Base-by-base conservation (phyloP, 352 stramenopile species). In the Albugo laibachii region DNA sequence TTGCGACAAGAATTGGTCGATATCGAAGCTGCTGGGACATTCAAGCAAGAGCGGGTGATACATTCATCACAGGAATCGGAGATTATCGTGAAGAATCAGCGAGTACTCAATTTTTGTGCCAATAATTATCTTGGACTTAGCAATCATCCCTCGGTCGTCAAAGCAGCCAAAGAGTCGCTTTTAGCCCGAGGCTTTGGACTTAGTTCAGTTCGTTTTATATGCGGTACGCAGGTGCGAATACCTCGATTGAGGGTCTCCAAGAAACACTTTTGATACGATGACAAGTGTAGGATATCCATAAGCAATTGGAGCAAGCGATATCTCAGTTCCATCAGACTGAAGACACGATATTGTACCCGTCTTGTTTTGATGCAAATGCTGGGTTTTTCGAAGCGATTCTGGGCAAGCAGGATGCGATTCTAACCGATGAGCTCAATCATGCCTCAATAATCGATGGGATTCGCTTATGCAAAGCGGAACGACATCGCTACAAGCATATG, bases 361-460 rank as follows among this genome's bases (percentile, higher is more conserved):
- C 74, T 35, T 96, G 84, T 71, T 96, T 97, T 55, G 86, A 96
- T 56, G 88, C 88, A 41, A 97, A 97, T 58, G 88, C 82, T 6
- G 82, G 83, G 16, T 65, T 96, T 31, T 96, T 97, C 41, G 84
- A 97, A 49, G 67, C 62, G 11, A 66, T 95, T 21, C 59, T 96
- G 14, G 81, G 68, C 53, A 51, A 65, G 24, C 79, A 97, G 45
- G 88, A 97, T 54, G 83, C 88, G 27, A 85, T 97, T 48, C 85
- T 96, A 57, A 95, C 74, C 36, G 85, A 96, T 48, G 75, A 92
- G 53, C 75, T 96, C 52, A 96, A 96, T 64, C 85, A 96, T 61
- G 85, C 85, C 48, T 92, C 70, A 44, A 96, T 97, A 59, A 97
- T 97, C 54, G 88, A 97, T 61, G 88, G 86, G 48, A 80, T 97